Evolutionary conservation across 345 rosid species (phyloP).

Genomic region (Brassica rapa): DNA sequence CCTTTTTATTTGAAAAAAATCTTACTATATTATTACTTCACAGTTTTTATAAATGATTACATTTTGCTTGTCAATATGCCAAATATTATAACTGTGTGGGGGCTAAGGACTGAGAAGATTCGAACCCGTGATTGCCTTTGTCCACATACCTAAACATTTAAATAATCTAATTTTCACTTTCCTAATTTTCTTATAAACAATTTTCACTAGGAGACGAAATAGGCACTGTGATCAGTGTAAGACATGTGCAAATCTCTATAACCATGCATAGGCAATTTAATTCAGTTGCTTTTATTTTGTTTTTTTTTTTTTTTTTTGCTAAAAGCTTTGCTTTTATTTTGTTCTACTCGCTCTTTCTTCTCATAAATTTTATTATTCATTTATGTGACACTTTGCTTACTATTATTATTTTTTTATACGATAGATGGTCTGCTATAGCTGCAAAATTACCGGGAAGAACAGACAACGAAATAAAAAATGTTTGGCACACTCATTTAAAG

Average conservation of each 20-base stretch:
- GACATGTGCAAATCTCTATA: constrained; percentile 28
- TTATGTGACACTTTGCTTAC: constrained; percentile 1
- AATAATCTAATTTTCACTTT: constrained; percentile 14
- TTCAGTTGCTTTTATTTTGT: constrained; percentile 19
- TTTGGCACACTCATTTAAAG: constrained; percentile 52
- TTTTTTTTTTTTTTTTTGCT: too few species aligned
- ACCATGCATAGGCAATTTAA: constrained; percentile 2
- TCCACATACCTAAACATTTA: constrained; percentile 19
- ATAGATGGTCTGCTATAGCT: constrained; percentile 61
- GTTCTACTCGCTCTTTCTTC: constrained; percentile 17
- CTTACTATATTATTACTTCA: constrained; percentile 9
- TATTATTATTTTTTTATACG: background rate
- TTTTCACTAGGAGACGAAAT: constrained; percentile 30
- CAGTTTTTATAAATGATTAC: background rate
- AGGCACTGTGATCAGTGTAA: constrained; percentile 36
- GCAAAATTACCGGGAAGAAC: constrained; percentile 54
- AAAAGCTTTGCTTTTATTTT: constrained; percentile 21
- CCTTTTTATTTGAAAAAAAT: too few species aligned
- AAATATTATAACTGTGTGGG: constrained; percentile 18
- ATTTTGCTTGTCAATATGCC: constrained; percentile 1
- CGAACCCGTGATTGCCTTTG: constrained; percentile 44
- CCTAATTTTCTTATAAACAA: background rate
- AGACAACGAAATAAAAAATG: constrained; percentile 57
- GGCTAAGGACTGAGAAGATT: constrained; percentile 31
- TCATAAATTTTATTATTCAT: background rate